phyloP scores from a whole-genome alignment of 306 rosid genomes.

The Malus fusca region DNA sequence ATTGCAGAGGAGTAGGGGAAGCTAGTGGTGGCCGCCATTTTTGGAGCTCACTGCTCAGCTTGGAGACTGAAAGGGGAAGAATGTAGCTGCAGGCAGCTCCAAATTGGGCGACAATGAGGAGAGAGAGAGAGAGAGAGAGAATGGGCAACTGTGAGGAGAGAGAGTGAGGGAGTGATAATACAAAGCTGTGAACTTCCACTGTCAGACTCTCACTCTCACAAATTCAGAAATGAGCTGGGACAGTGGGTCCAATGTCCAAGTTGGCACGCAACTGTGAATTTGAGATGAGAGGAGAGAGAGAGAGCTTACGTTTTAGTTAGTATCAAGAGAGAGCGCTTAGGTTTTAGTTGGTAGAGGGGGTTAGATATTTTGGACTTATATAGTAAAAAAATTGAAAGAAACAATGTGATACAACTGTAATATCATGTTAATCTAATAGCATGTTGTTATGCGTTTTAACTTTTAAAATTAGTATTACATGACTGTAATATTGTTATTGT shows the following conservation, averaged over 20 bases:
- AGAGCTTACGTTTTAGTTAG: not conserved
- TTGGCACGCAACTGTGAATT: not conserved
- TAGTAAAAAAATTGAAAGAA: not conserved
- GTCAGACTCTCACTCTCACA: not conserved
- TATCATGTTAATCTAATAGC: no score
- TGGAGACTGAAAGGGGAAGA: not conserved
- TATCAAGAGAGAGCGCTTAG: not conserved
- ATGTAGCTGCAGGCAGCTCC: not conserved
- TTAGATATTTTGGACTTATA: not conserved
- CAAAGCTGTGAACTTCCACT: not conserved
- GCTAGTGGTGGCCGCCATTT: not conserved
- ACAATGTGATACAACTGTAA: not conserved
- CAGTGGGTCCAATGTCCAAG: not conserved
- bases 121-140: not conserved
- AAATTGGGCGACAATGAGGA: not conserved
- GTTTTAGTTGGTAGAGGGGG: not conserved
- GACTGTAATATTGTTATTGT: no score
- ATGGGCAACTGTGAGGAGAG: no score
- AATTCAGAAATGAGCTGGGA: not conserved
- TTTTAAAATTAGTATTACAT: not conserved
- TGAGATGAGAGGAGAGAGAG: not conserved
- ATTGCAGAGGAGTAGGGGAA: not conserved
- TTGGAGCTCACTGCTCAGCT: not conserved
- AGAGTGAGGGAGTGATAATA: not conserved
- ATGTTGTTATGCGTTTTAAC: no score